phyloP scores from a whole-genome alignment of 257 asterid genomes.

The Ajuga chamaepitys region DNA sequence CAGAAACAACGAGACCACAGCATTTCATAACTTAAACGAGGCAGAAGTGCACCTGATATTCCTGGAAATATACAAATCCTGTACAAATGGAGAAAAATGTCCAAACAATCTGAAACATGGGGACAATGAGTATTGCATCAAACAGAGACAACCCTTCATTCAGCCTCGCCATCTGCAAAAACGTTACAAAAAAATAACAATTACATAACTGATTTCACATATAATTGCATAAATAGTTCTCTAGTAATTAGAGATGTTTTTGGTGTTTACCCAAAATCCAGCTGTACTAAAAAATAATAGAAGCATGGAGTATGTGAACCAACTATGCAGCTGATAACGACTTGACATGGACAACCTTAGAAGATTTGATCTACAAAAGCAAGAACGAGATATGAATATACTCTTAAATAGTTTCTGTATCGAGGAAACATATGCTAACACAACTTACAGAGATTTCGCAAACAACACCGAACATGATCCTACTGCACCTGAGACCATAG shows the following conservation, averaged over 20 bases:
- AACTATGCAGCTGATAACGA: constrained; percentile 81
- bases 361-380: constrained; percentile 72
- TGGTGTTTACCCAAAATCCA: constrained; percentile 81
- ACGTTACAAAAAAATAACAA: constrained; percentile 12
- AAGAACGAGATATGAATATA: constrained; percentile 14
- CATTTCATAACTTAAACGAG: not conserved
- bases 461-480: constrained; percentile 94
- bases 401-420: constrained; percentile 8
- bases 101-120: constrained; percentile 99
- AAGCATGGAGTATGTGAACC: constrained; percentile 93
- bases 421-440: constrained; percentile 13
- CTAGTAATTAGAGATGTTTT: constrained; percentile 7
- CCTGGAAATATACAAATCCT: constrained; percentile 95
- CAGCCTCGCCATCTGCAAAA: constrained; percentile 84
- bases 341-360: constrained; percentile 77
- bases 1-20: not conserved
- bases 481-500: constrained; percentile 93
- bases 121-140: constrained; percentile 94
- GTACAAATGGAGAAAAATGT: constrained; percentile 96
- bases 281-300: constrained; percentile 84
- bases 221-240: not conserved
- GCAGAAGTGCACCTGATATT: constrained; percentile 69
- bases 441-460: constrained; percentile 88
- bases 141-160: constrained; percentile 89
- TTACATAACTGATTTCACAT: constrained; percentile 2